phyloP scores from a whole-genome alignment of 116 monocot genomes.

The Dioscorea cayenensis region DNA sequence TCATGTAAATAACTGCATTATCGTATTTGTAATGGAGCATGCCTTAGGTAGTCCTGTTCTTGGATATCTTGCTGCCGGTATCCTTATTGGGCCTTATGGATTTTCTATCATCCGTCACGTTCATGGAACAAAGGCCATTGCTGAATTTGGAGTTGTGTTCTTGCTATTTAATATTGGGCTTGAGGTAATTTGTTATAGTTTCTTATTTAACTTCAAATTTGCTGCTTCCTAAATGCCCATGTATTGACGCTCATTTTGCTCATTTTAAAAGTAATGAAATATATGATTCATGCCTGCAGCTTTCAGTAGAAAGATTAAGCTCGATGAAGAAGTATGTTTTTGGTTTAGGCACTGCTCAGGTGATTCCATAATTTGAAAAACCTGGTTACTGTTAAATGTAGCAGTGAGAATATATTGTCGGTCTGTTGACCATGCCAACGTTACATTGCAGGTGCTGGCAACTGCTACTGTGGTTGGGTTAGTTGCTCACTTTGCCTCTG shows the following conservation, averaged over 20 bases:
- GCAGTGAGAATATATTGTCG: background rate
- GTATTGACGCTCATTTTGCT: background rate
- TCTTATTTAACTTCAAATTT: background rate
- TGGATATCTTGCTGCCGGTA: conserved; percentile 94
- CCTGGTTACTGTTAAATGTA: background rate
- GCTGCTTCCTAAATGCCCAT: background rate
- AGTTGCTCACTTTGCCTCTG: conserved; percentile 49
- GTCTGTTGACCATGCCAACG: background rate
- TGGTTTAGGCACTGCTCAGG: conserved; percentile 94
- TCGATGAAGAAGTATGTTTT: conserved; percentile 99
- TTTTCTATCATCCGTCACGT: conserved; percentile 93
- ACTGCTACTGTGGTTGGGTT: conserved; percentile 74
- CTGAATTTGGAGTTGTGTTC: conserved; percentile 99
- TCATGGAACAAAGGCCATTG: conserved; percentile 96
- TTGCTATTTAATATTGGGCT: conserved; percentile 96
- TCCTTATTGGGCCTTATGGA: conserved; percentile 95
- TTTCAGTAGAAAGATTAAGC: conserved; percentile 93
- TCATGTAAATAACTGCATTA: background rate
- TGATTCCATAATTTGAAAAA: conserved; percentile 12
- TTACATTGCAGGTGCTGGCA: conserved; percentile 58
- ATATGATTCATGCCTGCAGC: conserved; percentile 38
- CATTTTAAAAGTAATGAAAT: conserved; percentile 8
- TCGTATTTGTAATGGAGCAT: background rate
- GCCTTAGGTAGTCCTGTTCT: conserved; percentile 92
- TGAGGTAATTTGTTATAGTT: conserved; percentile 47